Evolutionary conservation across 768 basidiomycete genomes (phyloP).

Genomic region (Leucosporidium creatinivorum): DNA sequence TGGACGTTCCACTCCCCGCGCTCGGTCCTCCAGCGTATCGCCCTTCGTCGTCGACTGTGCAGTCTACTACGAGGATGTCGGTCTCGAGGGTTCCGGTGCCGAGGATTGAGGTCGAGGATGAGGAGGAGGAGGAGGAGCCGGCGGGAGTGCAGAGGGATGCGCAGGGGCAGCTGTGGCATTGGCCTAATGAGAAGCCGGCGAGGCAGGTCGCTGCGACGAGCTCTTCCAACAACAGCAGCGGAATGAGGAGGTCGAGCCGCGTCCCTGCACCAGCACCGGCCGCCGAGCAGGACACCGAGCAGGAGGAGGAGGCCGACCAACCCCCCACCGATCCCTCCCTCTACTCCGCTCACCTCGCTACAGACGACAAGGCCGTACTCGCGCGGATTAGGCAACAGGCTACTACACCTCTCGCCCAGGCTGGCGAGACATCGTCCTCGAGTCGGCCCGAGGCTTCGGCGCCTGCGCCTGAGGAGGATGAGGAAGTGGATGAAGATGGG

Average conservation of each 20-base stretch:
- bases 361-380: constrained; percentile 29
- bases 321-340: constrained; percentile 17
- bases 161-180: constrained; percentile 18
- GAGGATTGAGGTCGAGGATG: background rate
- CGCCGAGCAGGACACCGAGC: background rate
- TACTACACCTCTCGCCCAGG: background rate
- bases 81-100: background rate
- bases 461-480: background rate
- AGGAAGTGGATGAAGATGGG: constrained; percentile 18
- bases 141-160: background rate
- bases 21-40: constrained; percentile 30
- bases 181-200: constrained; percentile 24
- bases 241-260: background rate
- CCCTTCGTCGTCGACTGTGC: constrained; percentile 8
- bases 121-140: background rate
- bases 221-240: background rate
- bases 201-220: background rate
- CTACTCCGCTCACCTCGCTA: constrained; percentile 24
- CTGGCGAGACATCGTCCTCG: background rate
- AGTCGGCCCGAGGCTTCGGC: constrained; percentile 6
- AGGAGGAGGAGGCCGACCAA: background rate
- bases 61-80: constrained; percentile 12
- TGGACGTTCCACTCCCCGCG: constrained; percentile 14
- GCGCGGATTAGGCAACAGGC: constrained; percentile 13
- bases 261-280: background rate